phyloP scores from a whole-genome alignment of 768 basidiomycete species.

The Naganishia onofrii region DNA sequence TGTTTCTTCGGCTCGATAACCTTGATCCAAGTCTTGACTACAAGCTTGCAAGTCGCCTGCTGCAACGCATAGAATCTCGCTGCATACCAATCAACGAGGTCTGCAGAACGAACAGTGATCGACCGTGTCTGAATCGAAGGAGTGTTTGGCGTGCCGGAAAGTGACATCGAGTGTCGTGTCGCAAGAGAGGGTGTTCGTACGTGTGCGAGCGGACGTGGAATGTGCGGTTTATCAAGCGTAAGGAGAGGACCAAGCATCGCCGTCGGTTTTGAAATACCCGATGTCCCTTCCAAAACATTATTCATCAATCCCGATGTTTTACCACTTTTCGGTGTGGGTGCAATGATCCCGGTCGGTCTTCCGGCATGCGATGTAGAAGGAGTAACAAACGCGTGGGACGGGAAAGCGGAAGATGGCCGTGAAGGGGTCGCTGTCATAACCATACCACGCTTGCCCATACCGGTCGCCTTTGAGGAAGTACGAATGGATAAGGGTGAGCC shows the following conservation, averaged over 20 bases:
- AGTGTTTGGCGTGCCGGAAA: background rate
- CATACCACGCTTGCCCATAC: background rate
- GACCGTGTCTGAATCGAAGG: constrained; percentile 11
- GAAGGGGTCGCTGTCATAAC: constrained; percentile 2
- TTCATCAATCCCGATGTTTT: constrained; percentile 23
- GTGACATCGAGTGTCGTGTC: background rate
- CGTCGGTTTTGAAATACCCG: background rate
- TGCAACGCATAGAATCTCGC: constrained; percentile 46
- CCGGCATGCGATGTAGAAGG: constrained; percentile 1
- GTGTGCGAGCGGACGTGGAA: constrained; percentile 8
- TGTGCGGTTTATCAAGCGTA: background rate
- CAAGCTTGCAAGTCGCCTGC: constrained; percentile 51
- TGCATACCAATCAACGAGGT: constrained; percentile 46
- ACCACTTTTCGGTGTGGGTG: constrained; percentile 11
- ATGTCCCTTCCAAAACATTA: constrained; percentile 5
- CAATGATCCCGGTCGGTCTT: background rate
- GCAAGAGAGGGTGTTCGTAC: constrained; percentile 12
- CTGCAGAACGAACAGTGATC: constrained; percentile 37
- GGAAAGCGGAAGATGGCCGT: background rate
- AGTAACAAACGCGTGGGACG: constrained; percentile 13
- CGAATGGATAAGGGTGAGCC: constrained; percentile 10
- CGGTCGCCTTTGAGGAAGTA: background rate
- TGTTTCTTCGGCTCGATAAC: constrained; percentile 55
- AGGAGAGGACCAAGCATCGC: constrained; percentile 10
- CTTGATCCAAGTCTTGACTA: constrained; percentile 55